phyloP scores from a whole-genome alignment of 2,329 filamentous ascomycete genomes.

The Trichoderma brevicompactum region DNA sequence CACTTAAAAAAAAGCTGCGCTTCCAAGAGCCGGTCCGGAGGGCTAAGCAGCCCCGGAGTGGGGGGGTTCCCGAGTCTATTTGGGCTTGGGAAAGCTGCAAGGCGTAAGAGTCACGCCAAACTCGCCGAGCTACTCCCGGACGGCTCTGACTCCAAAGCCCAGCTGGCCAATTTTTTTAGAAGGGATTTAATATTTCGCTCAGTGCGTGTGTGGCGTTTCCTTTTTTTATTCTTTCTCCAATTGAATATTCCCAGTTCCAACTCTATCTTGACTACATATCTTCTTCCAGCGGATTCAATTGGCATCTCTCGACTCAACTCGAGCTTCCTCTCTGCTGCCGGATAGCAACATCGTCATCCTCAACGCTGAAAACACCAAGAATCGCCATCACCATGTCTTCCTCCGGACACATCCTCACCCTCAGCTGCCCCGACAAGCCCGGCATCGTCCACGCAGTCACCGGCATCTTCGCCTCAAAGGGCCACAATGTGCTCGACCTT shows the following conservation, averaged over 20 bases:
- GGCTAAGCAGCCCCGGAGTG: conserved; percentile 18
- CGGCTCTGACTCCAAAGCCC: not conserved
- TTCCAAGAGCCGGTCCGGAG: not conserved
- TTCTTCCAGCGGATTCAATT: not conserved
- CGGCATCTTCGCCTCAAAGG: conserved; percentile 71
- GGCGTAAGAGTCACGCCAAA: conserved; percentile 17
- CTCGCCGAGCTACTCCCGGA: conserved; percentile 23
- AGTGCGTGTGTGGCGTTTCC: not conserved
- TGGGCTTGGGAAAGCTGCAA: not conserved
- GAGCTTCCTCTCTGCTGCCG: not conserved
- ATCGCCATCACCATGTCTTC: conserved; percentile 1
- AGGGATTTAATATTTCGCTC: too few species aligned
- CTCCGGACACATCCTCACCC: conserved; percentile 71
- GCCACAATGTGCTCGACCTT: conserved; percentile 81
- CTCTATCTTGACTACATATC: not conserved
- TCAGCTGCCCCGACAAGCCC: conserved; percentile 82
- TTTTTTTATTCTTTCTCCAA: not conserved
- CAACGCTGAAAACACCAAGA: not conserved
- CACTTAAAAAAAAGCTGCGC: too few species aligned
- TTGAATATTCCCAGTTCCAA: not conserved
- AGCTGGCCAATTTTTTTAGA: not conserved
- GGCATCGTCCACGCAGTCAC: conserved; percentile 87
- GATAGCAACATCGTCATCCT: too few species aligned
- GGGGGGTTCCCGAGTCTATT: not conserved
- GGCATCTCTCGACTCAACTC: conserved; percentile 25